A percentile compares a stretch with the other conserved stretches of the same genome.
These are phyloP conservation scores for Globisporangium nagaii DNA, from an alignment of 352 stramenopile species.

Conservation along the genomic window DNA sequence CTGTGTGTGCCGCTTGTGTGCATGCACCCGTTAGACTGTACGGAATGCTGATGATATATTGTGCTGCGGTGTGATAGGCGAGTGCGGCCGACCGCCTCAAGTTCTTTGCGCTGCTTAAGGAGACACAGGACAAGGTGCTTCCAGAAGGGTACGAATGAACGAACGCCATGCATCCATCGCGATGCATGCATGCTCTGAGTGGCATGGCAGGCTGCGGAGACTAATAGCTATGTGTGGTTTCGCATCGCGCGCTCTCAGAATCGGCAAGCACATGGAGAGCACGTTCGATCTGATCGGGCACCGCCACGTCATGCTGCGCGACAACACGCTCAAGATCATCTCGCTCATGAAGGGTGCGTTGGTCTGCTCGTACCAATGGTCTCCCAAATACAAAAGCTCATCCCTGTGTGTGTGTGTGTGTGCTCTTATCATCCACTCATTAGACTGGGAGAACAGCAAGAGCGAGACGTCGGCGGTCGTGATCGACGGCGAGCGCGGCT, in stretches of 20 bases:
- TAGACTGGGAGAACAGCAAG: constrained; percentile 64
- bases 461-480: constrained; percentile 49
- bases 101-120: constrained; percentile 77
- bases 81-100: constrained; percentile 58
- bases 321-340: constrained; percentile 73
- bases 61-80: constrained; percentile 25
- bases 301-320: constrained; percentile 81
- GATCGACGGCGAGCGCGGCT: constrained; percentile 78
- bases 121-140: constrained; percentile 68
- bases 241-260: constrained; percentile 17
- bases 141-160: constrained; percentile 46
- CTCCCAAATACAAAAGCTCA: no score
- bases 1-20: background rate
- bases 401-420: no score
- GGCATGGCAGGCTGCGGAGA: no score
- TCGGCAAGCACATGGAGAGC: constrained; percentile 64
- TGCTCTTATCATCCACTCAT: background rate
- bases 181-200: no score
- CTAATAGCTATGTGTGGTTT: no score
- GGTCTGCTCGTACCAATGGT: background rate
- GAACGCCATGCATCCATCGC: no score
- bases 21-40: background rate
- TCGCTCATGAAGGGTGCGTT: constrained; percentile 56
- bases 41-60: background rate
- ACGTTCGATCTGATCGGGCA: constrained; percentile 82